These are phyloP conservation scores for Debaryomyces subglobosus DNA, from an alignment of 1,139 yeast genomes.

Conservation along the genomic window DNA sequence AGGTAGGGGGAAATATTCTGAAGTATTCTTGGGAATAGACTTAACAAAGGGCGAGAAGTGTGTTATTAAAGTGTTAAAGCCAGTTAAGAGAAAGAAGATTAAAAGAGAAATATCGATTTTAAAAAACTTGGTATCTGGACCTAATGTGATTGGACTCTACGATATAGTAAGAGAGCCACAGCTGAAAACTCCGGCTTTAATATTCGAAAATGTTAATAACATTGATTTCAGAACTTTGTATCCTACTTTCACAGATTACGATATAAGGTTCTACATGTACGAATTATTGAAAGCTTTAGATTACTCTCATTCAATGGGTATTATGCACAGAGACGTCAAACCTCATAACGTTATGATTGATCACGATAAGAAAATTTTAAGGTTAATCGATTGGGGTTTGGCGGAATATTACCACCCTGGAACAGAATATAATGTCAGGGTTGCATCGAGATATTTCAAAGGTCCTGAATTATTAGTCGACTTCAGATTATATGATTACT, in stretches of 20 bases:
- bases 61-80: slow-evolving; percentile 94
- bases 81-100: slow-evolving; percentile 95
- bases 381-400: slow-evolving; percentile 97
- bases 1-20: slow-evolving; percentile 54
- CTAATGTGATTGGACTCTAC: slow-evolving; percentile 76
- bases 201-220: slow-evolving; percentile 89
- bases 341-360: slow-evolving; percentile 99
- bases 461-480: slow-evolving; percentile 98
- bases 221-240: slow-evolving; percentile 88
- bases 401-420: slow-evolving; percentile 98
- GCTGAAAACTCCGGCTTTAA: slow-evolving; percentile 89
- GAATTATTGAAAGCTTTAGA: slow-evolving; percentile 90
- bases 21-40: slow-evolving; percentile 47
- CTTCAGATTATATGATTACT: slow-evolving; percentile 89
- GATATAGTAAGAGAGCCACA: slow-evolving; percentile 91
- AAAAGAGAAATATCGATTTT: slow-evolving; percentile 92
- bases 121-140: slow-evolving; percentile 85
- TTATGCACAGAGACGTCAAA: slow-evolving; percentile 98
- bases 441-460: slow-evolving; percentile 96
- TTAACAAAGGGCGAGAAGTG: slow-evolving; percentile 44
- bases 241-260: slow-evolving; percentile 84
- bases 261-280: slow-evolving; percentile 85
- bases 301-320: slow-evolving; percentile 95
- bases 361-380: slow-evolving; percentile 67
- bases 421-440: slow-evolving; percentile 93